phyloP scores from a whole-genome alignment of 768 basidiomycete species.

The Zangia roseola region DNA sequence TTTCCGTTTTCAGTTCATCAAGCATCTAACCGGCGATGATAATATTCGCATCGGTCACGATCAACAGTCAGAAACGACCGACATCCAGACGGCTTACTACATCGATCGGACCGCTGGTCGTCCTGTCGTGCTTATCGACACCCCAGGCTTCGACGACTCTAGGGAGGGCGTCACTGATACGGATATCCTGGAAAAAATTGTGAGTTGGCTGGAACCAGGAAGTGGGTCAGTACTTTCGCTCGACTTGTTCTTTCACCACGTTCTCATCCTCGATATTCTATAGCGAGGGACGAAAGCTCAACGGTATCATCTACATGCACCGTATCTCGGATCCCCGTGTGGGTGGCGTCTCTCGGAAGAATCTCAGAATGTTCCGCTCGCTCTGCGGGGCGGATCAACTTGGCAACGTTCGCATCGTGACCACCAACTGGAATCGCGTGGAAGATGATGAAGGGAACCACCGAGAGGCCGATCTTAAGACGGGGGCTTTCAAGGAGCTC shows the following conservation, averaged over 20 bases:
- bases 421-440: constrained; percentile 46
- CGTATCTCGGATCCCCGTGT: constrained; percentile 45
- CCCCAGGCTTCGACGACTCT: constrained; percentile 12
- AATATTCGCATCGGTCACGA: constrained; percentile 9
- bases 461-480: constrained; percentile 29
- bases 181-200: constrained; percentile 22
- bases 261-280: not conserved
- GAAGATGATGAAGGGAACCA: constrained; percentile 21
- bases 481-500: constrained; percentile 44
- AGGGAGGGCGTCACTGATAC: constrained; percentile 15
- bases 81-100: constrained; percentile 1
- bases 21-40: constrained; percentile 3
- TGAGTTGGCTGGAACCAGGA: not conserved
- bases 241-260: not conserved
- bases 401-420: constrained; percentile 44
- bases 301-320: constrained; percentile 48
- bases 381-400: constrained; percentile 45
- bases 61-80: constrained; percentile 8
- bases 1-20: constrained; percentile 1
- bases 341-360: constrained; percentile 40
- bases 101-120: not conserved
- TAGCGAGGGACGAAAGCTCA: constrained; percentile 22
- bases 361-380: constrained; percentile 43
- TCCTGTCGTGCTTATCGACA: constrained; percentile 19
- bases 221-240: not conserved